Percentiles rank a stretch among this genome's conserved stretches.
phyloP scores from a whole-genome alignment of 208 protist genomes.

The Leishmania mexicana region DNA sequence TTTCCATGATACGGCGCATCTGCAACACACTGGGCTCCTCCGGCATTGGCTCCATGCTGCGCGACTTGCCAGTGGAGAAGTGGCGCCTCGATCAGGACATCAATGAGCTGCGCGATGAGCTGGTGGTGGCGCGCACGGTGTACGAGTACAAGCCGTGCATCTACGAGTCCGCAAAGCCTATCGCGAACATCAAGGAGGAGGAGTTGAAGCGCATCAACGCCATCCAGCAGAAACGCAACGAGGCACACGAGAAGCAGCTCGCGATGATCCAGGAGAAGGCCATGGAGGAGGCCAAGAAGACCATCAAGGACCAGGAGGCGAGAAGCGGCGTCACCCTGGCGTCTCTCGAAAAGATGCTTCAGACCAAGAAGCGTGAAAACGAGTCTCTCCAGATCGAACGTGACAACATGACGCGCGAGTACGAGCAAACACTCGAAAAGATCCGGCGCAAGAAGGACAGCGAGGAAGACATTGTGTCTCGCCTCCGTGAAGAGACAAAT shows the following conservation, averaged over 20 bases:
- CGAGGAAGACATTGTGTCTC: constrained; percentile 69
- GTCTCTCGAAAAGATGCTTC: constrained; percentile 77
- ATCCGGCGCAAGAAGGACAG: constrained; percentile 90
- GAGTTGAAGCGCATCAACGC: constrained; percentile 79
- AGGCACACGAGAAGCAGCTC: constrained; percentile 77
- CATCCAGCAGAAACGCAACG: constrained; percentile 82
- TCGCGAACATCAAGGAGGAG: constrained; percentile 91
- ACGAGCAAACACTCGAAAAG: constrained; percentile 88
- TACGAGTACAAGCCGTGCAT: constrained; percentile 93
- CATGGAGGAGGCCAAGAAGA: constrained; percentile 65
- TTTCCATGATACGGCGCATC: constrained; percentile 86
- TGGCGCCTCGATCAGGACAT: constrained; percentile 93
- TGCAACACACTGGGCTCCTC: constrained; percentile 80
- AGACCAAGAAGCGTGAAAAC: constrained; percentile 86
- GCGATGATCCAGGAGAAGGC: constrained; percentile 64
- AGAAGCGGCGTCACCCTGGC: constrained; percentile 73
- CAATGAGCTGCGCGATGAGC: constrained; percentile 86
- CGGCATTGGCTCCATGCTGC: constrained; percentile 82
- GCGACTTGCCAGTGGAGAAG: constrained; percentile 90
- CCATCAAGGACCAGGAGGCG: constrained; percentile 85
- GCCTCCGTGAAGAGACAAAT: constrained; percentile 78
- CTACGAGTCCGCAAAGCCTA: constrained; percentile 77
- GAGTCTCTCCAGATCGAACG: constrained; percentile 69
- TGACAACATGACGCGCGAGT: constrained; percentile 76
- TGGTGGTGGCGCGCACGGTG: constrained; percentile 78